phyloP scores from a whole-genome alignment of 352 stramenopile genomes.

The Pythium oligandrum region DNA sequence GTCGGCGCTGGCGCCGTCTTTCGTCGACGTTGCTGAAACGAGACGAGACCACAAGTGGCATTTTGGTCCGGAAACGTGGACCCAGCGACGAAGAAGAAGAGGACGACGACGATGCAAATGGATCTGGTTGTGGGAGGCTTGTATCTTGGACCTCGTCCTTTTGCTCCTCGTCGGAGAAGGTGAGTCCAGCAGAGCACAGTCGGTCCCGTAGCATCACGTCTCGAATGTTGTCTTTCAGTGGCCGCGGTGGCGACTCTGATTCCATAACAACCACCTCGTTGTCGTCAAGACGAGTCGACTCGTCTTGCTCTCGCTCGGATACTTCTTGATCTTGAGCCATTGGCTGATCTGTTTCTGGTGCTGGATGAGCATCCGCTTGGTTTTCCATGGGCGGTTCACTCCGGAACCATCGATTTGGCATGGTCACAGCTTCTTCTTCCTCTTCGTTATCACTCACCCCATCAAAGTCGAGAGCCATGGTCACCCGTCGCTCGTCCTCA shows the following conservation, averaged over 20 bases:
- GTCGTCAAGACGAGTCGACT: too few relatives aligned
- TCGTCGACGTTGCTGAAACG: conserved; percentile 42
- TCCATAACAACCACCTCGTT: conserved; percentile 4
- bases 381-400: conserved; percentile 15
- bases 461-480: conserved; percentile 12
- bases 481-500: neutral
- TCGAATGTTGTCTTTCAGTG: conserved; percentile 4
- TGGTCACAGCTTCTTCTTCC: conserved; percentile 13
- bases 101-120: conserved; percentile 16
- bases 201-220: conserved; percentile 12
- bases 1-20: conserved; percentile 34
- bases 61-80: conserved; percentile 43
- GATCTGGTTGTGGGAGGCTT: neutral
- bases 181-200: conserved; percentile 11
- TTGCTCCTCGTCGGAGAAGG: conserved; percentile 12
- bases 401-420: conserved; percentile 10
- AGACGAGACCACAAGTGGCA: conserved; percentile 59
- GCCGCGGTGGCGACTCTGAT: neutral
- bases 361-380: neutral
- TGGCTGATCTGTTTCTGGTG: too few relatives aligned
- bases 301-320: too few relatives aligned
- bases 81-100: conserved; percentile 5
- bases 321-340: too few relatives aligned
- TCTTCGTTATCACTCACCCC: conserved; percentile 21
- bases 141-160: too few relatives aligned